Conservation (phyloP, 2,329 filamentous ascomycete genomes). For the Ophiostoma piceae region DNA sequence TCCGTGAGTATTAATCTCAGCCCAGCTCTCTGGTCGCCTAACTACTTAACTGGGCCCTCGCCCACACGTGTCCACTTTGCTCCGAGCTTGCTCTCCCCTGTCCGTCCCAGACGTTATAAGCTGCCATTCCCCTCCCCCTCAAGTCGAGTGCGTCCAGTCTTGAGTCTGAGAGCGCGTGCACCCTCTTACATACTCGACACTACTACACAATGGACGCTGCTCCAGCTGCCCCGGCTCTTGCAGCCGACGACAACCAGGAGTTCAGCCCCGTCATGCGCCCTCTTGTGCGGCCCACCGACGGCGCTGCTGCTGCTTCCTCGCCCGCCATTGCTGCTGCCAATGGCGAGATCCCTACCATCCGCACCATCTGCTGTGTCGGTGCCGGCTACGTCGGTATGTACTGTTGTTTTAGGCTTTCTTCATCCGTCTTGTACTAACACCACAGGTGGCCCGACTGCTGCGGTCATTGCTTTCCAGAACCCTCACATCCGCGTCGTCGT, state of each 20-base stretch:
- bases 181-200: not conserved
- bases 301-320: not conserved
- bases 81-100: not conserved
- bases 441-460: slow-evolving; percentile 66
- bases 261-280: slow-evolving; percentile 41
- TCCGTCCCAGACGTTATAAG: slow-evolving; percentile 2
- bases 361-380: slow-evolving; percentile 66
- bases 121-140: not conserved
- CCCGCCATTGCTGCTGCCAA: slow-evolving; percentile 13
- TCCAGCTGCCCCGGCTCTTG: slow-evolving; percentile 45
- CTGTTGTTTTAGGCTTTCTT: no score
- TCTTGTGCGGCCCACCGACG: slow-evolving; percentile 26
- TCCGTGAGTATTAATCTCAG: not conserved
- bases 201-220: slow-evolving; percentile 29
- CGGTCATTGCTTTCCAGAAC: slow-evolving; percentile 69
- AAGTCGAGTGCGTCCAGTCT: not conserved
- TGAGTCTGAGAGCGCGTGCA: not conserved
- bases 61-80: slow-evolving; percentile 24
- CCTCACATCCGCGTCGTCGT: slow-evolving; percentile 66
- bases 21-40: slow-evolving; percentile 10
- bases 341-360: slow-evolving; percentile 34
- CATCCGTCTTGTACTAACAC: not conserved
- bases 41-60: slow-evolving; percentile 14
- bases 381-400: slow-evolving; percentile 69
- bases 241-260: slow-evolving; percentile 39